Evolutionary conservation across 169 alveolate genomes (phyloP).

Genomic region (Plasmodium cynomolgi): DNA sequence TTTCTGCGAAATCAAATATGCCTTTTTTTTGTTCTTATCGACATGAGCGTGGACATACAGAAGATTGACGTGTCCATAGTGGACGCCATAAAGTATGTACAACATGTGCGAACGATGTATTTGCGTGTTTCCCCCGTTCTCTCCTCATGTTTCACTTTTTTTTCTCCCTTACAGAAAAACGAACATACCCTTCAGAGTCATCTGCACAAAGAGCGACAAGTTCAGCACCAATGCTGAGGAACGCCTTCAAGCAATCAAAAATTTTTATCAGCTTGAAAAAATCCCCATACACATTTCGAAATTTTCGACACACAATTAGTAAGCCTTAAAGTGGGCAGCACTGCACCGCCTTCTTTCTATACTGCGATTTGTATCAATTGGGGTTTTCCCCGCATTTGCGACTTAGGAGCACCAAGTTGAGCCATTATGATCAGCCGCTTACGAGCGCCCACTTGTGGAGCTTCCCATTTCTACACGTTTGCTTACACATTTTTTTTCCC

Average conservation of each 20-base stretch:
- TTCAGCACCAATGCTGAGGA: constrained; percentile 2
- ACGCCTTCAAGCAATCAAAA: constrained; percentile 43
- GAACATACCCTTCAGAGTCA: constrained; percentile 36
- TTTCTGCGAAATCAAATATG: constrained; percentile 65
- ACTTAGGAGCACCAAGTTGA: neutral
- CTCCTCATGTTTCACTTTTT: neutral
- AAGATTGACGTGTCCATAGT: constrained; percentile 35
- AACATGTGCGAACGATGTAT: neutral
- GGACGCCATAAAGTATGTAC: constrained; percentile 12
- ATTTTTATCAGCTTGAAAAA: constrained; percentile 47
- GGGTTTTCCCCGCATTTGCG: neutral
- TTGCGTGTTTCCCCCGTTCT: neutral
- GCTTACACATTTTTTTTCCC: neutral
- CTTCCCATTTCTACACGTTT: neutral
- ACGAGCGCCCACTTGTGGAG: neutral
- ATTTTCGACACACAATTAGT: constrained; percentile 62
- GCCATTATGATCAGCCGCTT: neutral
- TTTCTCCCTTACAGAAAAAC: constrained; percentile 25
- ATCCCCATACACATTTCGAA: constrained; percentile 54
- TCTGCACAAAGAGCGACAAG: constrained; percentile 66
- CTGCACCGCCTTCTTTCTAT: neutral
- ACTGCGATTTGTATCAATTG: neutral
- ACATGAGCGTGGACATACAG: constrained; percentile 70
- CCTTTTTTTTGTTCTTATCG: constrained; percentile 43
- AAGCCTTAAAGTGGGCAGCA: neutral